These are phyloP conservation scores for Trypanosoma cruzi DNA, from an alignment of 208 protist genomes.

Conservation along the genomic window DNA sequence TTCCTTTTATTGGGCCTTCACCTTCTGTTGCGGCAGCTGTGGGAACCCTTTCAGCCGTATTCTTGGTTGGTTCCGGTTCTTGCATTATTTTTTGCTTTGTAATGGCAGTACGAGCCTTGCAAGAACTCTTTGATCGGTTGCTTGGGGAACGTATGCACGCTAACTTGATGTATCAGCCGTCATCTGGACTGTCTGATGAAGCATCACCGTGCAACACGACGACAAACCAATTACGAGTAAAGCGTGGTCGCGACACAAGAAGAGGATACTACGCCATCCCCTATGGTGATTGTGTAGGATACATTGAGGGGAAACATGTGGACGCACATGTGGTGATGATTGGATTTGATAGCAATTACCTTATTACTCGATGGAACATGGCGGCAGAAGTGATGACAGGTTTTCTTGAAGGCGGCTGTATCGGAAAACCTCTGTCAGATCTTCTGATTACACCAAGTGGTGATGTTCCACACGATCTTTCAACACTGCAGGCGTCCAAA, in stretches of 20 bases:
- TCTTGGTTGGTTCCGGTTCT: constrained; percentile 45
- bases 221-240: background rate
- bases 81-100: constrained; percentile 49
- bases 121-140: constrained; percentile 54
- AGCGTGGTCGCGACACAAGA: constrained; percentile 42
- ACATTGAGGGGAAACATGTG: constrained; percentile 85
- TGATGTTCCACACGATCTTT: constrained; percentile 26
- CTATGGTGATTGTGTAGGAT: constrained; percentile 68
- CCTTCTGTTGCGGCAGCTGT: constrained; percentile 40
- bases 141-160: constrained; percentile 53
- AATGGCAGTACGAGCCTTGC: constrained; percentile 41
- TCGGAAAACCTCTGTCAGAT: constrained; percentile 85
- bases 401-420: constrained; percentile 76
- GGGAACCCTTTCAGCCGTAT: constrained; percentile 42
- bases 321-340: constrained; percentile 91
- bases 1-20: constrained; percentile 51
- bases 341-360: constrained; percentile 73
- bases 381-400: constrained; percentile 87
- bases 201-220: background rate
- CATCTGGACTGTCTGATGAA: background rate
- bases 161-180: background rate
- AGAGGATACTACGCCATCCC: constrained; percentile 81
- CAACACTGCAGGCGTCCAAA: constrained; percentile 39
- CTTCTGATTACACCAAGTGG: constrained; percentile 69
- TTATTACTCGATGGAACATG: constrained; percentile 87